phyloP scores from a whole-genome alignment of 2,329 filamentous ascomycete species.

The Colletotrichum tanaceti region DNA sequence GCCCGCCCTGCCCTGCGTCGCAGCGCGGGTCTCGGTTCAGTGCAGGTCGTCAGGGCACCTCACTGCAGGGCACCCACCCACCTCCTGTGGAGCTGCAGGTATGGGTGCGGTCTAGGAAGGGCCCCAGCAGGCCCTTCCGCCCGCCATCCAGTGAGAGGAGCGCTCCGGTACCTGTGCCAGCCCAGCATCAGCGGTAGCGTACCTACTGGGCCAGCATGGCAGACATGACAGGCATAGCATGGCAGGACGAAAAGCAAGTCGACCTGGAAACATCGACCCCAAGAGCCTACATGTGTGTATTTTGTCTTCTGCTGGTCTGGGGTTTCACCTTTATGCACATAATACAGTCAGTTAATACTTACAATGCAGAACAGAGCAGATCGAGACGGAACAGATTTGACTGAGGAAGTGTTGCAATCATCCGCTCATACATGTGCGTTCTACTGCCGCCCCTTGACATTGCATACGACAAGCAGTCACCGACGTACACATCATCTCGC shows the following conservation, averaged over 20 bases:
- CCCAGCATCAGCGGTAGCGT: conserved; percentile 25
- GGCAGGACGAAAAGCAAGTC: background rate
- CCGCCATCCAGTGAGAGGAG: conserved; percentile 30
- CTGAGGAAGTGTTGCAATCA: background rate
- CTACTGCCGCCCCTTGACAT: conserved; percentile 7
- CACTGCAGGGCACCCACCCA: background rate
- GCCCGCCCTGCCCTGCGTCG: background rate
- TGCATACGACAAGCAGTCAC: conserved; percentile 8
- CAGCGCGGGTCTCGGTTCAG: background rate
- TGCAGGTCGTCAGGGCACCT: conserved; percentile 6
- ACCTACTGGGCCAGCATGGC: conserved; percentile 7
- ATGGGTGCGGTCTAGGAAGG: conserved; percentile 12
- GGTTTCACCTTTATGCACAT: background rate
- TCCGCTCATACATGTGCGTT: background rate
- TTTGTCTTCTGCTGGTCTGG: background rate
- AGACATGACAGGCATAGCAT: background rate
- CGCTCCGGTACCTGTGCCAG: conserved; percentile 33
- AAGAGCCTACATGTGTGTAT: background rate
- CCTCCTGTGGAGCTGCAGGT: conserved; percentile 2
- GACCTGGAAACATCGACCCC: background rate
- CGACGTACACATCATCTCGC: conserved; percentile 3
- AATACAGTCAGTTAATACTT: background rate
- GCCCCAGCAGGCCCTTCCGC: conserved; percentile 28
- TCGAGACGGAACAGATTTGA: background rate
- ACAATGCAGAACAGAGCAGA: no score